Evolutionary conservation across 331 rosid species (phyloP).

Genomic region (Acacia concinna): DNA sequence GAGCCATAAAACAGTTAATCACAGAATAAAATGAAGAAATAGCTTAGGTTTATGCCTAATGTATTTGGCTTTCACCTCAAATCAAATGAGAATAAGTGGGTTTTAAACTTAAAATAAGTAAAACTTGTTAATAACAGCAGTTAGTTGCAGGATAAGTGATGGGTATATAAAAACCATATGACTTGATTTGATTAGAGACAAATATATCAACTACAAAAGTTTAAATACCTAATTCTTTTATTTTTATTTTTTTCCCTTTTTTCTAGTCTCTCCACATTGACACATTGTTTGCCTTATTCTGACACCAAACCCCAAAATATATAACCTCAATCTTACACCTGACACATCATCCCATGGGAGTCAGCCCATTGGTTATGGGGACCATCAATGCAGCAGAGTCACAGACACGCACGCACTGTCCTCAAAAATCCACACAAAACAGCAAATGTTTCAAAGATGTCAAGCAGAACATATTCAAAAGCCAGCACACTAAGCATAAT

Average conservation of each 20-base stretch:
- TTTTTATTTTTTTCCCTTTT: no score
- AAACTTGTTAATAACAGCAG: not conserved
- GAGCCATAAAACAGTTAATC: not conserved
- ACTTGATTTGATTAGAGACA: no score
- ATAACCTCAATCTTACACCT: not conserved
- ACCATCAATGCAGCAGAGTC: not conserved
- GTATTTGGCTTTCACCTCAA: not conserved
- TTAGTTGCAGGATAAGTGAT: not conserved
- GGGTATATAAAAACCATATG: not conserved
- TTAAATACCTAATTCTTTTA: no score
- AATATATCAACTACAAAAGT: no score
- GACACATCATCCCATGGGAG: not conserved
- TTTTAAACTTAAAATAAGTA: not conserved
- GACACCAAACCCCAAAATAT: not conserved
- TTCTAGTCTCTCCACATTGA: not conserved
- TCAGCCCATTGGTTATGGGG: not conserved
- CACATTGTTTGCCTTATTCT: not conserved
- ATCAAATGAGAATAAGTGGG: not conserved
- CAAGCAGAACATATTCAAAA: constrained; percentile 9
- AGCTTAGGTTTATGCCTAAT: no score
- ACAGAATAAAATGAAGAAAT: no score
- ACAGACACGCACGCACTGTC: not conserved
- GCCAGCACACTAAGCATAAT: constrained; percentile 7
- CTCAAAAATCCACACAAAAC: not conserved
- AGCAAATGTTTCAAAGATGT: constrained; percentile 3